These are phyloP conservation scores for Hygrophila difformis DNA, from an alignment of 257 asterid genomes.

Conservation along the genomic window DNA sequence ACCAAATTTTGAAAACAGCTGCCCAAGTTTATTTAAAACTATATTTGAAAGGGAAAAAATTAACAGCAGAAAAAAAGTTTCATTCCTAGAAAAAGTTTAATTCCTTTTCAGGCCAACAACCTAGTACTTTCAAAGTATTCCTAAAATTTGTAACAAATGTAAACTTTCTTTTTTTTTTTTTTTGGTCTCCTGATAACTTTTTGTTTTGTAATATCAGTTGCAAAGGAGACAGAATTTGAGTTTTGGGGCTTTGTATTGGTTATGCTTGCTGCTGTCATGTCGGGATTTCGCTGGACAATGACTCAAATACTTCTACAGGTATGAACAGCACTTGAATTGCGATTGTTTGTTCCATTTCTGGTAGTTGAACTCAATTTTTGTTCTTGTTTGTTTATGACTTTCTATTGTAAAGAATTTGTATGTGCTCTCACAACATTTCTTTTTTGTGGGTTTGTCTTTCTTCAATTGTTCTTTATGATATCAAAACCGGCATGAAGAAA, in stretches of 20 bases:
- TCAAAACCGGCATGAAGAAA: conserved; percentile 60
- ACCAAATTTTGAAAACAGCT: neutral
- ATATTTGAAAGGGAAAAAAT: neutral
- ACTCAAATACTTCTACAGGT: conserved; percentile 99
- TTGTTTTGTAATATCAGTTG: conserved; percentile 49
- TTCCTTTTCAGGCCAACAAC: neutral
- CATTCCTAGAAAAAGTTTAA: neutral
- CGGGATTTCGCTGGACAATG: conserved; percentile 99
- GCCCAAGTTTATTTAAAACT: neutral
- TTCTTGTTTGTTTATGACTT: neutral
- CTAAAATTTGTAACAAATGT: neutral
- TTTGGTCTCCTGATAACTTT: conserved; percentile 13
- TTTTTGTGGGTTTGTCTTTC: conserved; percentile 19
- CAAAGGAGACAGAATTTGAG: conserved; percentile 89
- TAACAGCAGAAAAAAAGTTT: neutral
- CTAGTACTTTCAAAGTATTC: neutral
- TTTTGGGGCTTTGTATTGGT: conserved; percentile 95
- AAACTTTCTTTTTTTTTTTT: conserved; percentile 5
- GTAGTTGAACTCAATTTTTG: conserved; percentile 7
- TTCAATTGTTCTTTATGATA: conserved; percentile 34
- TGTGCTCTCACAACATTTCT: conserved; percentile 22
- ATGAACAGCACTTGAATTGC: conserved; percentile 15
- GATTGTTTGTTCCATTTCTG: conserved; percentile 5
- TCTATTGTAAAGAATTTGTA: conserved; percentile 9
- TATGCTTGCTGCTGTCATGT: conserved; percentile 98